Base-by-base conservation (phyloP, 2,329 filamentous ascomycete species). In the Kalaharituber pfeilii region DNA sequence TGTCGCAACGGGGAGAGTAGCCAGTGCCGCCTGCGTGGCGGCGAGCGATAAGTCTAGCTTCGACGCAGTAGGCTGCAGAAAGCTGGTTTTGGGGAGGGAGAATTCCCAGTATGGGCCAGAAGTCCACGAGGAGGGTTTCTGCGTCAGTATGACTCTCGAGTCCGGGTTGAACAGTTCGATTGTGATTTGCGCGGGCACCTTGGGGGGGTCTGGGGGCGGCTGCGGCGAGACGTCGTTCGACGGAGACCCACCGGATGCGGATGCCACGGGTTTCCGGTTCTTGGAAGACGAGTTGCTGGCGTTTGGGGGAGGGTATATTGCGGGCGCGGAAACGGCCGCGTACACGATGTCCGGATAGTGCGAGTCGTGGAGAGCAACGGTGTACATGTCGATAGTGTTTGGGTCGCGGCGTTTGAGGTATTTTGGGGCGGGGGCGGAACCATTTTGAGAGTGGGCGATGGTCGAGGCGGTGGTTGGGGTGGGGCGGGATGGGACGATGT, bases 131-230 rank as follows among this genome's bases (percentile, higher is more conserved):
- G 84, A 82, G 39, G 81, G 75, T 62, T 83, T 79, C 63, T 81
- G 77, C 62, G 76, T 80, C 30, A 96, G 76, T 0, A 73, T 63
- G 20, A 96, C 73, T 62, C 83, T 76, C 68, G 91, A 86, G 66
- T 96, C 89, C 0, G 91, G 91, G 66, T 94, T 91, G 73, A 95
- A 96, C 2, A 98, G 79, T 13, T 89, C 82, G 36, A 96, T 75
- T n/a, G 76, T 75, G 67, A 96, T 94, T 52, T 78, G 73, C 54
- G 81, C 80, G 11, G 62, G 62, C 26, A 86, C 76, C 29, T 85
- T 74, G 3, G 42, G 42, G 8, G 88, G 83, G 56, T 82, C 76
- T 0, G 82, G 81, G 15, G 76, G 77, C 22, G 76, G 80, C 2
- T 76, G 52, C 5, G 15, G 53, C 52, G 3, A 53, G n/a, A n/a